phyloP scores from a whole-genome alignment of 768 basidiomycete genomes.

The Cystobasidium tubakii region DNA sequence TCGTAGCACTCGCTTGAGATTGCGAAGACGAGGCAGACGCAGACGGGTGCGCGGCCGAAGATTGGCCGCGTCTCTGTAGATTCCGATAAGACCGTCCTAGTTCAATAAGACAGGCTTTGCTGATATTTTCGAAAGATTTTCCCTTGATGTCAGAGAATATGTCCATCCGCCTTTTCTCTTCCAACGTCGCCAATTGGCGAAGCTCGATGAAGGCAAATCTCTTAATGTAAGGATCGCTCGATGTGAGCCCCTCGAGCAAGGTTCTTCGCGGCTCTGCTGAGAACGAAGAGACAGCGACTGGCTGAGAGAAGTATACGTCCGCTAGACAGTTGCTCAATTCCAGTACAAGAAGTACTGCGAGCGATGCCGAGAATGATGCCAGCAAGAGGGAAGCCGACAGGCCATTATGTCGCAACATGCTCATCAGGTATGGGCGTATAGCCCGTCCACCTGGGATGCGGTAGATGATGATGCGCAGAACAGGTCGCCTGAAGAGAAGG shows the following conservation, averaged over 20 bases:
- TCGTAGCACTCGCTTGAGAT: neutral
- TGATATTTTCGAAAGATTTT: neutral
- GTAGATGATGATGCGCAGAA: constrained; percentile 30
- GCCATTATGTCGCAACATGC: constrained; percentile 20
- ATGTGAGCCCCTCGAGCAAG: constrained; percentile 15
- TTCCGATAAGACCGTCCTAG: constrained; percentile 12
- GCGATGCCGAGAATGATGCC: constrained; percentile 6
- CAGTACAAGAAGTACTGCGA: neutral
- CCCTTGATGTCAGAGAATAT: constrained; percentile 28
- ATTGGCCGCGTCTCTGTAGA: constrained; percentile 6
- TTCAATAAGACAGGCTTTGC: constrained; percentile 9
- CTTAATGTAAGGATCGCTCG: constrained; percentile 11
- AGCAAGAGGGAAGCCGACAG: constrained; percentile 13
- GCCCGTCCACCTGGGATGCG: constrained; percentile 17
- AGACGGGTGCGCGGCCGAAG: neutral
- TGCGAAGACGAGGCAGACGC: neutral
- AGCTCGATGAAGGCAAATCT: constrained; percentile 23
- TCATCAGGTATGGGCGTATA: constrained; percentile 27
- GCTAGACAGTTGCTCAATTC: constrained; percentile 21
- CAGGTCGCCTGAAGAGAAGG: constrained; percentile 27
- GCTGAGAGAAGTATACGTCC: constrained; percentile 30
- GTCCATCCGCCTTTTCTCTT: constrained; percentile 3
- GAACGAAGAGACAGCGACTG: neutral
- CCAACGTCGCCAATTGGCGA: neutral
- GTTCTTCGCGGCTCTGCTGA: constrained; percentile 26